Conservation (phyloP, 108 stramenopile genomes). For the Thalassiosira profunda region DNA sequence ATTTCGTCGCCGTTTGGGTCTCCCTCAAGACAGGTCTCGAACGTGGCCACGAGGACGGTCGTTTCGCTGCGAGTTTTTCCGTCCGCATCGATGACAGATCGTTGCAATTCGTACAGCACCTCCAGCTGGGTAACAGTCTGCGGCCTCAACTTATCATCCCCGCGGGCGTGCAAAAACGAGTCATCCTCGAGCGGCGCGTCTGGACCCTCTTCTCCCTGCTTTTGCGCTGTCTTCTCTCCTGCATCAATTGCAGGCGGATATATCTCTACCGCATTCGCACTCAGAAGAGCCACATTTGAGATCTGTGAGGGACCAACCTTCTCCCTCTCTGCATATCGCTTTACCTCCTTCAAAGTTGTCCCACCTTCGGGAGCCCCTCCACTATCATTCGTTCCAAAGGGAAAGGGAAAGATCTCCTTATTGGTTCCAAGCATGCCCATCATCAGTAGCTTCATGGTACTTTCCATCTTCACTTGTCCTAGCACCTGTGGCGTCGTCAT, state of each 20-base stretch:
- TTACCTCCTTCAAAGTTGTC: not conserved
- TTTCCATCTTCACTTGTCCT: conserved; percentile 5
- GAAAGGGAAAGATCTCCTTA: not conserved
- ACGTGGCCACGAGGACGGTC: conserved; percentile 33
- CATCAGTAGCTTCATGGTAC: not conserved
- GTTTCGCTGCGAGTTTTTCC: conserved; percentile 5
- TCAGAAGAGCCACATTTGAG: conserved; percentile 37
- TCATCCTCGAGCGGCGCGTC: conserved; percentile 50
- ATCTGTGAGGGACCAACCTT: too few relatives aligned
- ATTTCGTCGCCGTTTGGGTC: conserved; percentile 41
- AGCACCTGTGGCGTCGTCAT: conserved; percentile 37
- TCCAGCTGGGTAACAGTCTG: conserved; percentile 48
- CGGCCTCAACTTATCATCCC: conserved; percentile 7
- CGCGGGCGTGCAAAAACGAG: conserved; percentile 1
- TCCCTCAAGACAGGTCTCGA: conserved; percentile 42
- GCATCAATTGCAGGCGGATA: conserved; percentile 9
- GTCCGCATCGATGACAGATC: not conserved
- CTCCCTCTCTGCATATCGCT: too few relatives aligned
- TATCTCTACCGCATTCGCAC: conserved; percentile 41
- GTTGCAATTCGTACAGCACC: conserved; percentile 49
- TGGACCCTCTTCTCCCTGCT: conserved; percentile 18
- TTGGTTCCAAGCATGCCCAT: not conserved
- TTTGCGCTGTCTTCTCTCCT: not conserved
- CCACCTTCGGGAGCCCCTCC: not conserved
- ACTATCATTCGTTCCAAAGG: not conserved